Evolutionary conservation across 176 grass and related monocot genomes (phyloP).

Genomic region (Rhynchospora pubera): DNA sequence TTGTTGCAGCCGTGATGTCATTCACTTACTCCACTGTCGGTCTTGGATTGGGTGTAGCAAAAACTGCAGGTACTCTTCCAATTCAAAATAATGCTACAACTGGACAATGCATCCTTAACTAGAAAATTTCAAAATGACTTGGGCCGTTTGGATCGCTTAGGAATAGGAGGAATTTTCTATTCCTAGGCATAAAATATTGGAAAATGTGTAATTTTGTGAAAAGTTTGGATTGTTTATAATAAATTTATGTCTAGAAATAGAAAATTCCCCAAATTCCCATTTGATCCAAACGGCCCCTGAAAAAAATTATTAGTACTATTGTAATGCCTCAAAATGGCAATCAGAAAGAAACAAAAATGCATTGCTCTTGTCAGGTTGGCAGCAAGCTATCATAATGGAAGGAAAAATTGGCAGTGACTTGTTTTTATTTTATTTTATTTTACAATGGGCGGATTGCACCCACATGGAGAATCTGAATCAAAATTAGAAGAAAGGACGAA

Average conservation of each 20-base stretch:
- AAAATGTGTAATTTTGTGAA: too few relatives aligned
- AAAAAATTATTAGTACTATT: not conserved
- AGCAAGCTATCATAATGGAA: too few relatives aligned
- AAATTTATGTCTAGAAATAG: too few relatives aligned
- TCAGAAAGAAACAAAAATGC: not conserved
- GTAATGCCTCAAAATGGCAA: not conserved
- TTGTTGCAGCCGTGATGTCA: conserved; percentile 52
- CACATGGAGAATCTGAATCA: not conserved
- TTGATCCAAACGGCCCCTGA: too few relatives aligned
- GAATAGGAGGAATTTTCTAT: too few relatives aligned
- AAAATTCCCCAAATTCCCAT: too few relatives aligned
- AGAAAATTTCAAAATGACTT: not conserved
- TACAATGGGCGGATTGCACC: not conserved
- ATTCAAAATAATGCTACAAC: not conserved
- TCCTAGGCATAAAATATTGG: too few relatives aligned
- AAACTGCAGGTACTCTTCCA: conserved; percentile 30
- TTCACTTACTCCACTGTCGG: conserved; percentile 46
- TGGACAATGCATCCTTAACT: not conserved
- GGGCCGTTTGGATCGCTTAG: too few relatives aligned
- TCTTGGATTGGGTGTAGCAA: conserved; percentile 38
- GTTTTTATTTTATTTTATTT: not conserved
- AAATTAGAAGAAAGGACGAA: not conserved
- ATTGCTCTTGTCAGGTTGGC: too few relatives aligned
- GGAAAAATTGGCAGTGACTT: not conserved
- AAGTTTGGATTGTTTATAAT: too few relatives aligned